A percentile compares a stretch with the other conserved stretches of the same genome.
Evolutionary conservation across 2,329 filamentous ascomycete species (phyloP).

Genomic region (Colletotrichum eleusines): DNA sequence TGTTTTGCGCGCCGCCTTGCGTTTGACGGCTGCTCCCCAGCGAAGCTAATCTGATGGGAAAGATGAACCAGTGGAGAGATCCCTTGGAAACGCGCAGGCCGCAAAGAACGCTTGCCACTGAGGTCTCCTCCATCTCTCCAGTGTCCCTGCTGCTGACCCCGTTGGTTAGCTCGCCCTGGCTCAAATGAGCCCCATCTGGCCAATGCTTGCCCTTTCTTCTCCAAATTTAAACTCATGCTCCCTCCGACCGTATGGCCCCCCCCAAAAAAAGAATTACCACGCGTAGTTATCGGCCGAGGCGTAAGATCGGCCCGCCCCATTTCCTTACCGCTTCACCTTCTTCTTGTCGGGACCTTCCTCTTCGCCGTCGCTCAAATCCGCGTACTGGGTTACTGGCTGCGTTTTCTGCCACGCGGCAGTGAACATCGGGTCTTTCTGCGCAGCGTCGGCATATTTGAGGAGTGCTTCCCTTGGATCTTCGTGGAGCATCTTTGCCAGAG

Average conservation of each 20-base stretch:
- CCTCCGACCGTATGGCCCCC: background rate
- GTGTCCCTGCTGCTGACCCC: constrained; percentile 4
- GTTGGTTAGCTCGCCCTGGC: constrained; percentile 6
- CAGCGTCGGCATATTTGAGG: constrained; percentile 93
- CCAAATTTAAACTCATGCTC: background rate
- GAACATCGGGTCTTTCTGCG: constrained; percentile 92
- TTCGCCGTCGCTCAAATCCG: constrained; percentile 84
- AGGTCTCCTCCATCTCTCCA: background rate
- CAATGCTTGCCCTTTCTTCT: constrained; percentile 10
- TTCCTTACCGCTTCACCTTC: constrained; percentile 63
- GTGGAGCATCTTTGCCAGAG: constrained; percentile 91
- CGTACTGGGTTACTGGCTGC: constrained; percentile 92
- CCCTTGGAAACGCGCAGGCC: constrained; percentile 9
- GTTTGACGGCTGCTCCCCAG: constrained; percentile 15
- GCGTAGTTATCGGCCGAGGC: constrained; percentile 29
- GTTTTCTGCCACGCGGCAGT: constrained; percentile 94
- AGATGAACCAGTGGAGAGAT: constrained; percentile 38
- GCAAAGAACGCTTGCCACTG: constrained; percentile 13
- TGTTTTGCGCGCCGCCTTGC: constrained; percentile 34
- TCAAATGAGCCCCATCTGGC: background rate
- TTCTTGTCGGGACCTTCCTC: constrained; percentile 50
- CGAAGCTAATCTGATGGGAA: constrained; percentile 36
- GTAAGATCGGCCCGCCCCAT: background rate
- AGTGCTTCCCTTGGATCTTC: constrained; percentile 95
- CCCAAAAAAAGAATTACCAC: constrained; percentile 42